Percentiles rank a stretch among this genome's conserved stretches.
These are phyloP conservation scores for Penicillium freii DNA, from an alignment of 2,329 filamentous ascomycete species.

Conservation along the genomic window DNA sequence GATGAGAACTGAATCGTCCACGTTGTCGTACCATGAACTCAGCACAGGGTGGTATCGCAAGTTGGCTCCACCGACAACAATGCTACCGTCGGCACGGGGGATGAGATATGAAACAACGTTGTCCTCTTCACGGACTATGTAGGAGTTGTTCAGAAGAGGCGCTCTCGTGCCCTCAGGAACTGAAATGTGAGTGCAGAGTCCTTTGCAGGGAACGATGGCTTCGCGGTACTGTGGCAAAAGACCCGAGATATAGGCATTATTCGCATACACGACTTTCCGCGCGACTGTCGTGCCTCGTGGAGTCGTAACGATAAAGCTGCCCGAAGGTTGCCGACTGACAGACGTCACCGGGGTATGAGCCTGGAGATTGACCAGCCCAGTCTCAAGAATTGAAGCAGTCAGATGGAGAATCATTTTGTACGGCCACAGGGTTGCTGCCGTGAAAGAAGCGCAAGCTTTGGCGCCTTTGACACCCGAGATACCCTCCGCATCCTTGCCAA, in stretches of 20 bases:
- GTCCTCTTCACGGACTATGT: constrained; percentile 55
- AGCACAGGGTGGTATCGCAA: constrained; percentile 38
- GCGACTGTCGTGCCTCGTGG: constrained; percentile 64
- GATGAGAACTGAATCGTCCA: constrained; percentile 53
- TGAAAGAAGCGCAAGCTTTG: constrained; percentile 38
- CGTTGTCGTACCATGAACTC: constrained; percentile 47
- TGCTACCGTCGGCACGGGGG: constrained; percentile 51
- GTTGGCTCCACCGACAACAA: constrained; percentile 64
- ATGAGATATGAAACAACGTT: constrained; percentile 56
- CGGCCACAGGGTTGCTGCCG: constrained; percentile 51
- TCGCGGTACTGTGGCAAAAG: constrained; percentile 68
- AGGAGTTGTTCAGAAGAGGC: constrained; percentile 50
- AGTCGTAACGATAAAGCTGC: constrained; percentile 54
- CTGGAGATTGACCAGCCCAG: constrained; percentile 51
- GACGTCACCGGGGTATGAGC: constrained; percentile 50
- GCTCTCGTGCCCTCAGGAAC: constrained; percentile 27
- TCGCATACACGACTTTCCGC: constrained; percentile 69
- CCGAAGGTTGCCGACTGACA: constrained; percentile 44
- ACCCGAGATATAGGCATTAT: constrained; percentile 79
- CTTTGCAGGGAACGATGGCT: constrained; percentile 75
- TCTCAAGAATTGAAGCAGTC: constrained; percentile 51
- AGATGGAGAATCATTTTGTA: constrained; percentile 79
- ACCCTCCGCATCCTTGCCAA: constrained; percentile 31
- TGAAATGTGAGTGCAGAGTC: constrained; percentile 45
- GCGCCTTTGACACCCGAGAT: constrained; percentile 44